These are phyloP conservation scores for Zalerion maritima DNA, from an alignment of 495 filamentous ascomycete species.

Conservation along the genomic window DNA sequence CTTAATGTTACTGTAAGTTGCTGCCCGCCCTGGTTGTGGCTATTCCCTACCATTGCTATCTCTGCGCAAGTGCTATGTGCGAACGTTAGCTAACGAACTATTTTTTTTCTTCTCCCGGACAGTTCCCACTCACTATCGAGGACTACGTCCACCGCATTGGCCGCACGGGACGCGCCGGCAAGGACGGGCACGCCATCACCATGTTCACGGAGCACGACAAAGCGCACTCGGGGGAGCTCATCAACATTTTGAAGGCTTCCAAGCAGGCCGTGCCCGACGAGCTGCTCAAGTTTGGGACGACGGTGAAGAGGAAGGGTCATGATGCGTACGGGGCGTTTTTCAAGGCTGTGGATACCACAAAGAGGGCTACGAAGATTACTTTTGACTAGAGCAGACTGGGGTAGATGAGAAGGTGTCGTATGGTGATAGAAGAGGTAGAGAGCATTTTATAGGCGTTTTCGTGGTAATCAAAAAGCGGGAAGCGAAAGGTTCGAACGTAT, in stretches of 20 bases:
- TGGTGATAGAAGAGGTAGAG: constrained; percentile 1
- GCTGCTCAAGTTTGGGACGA: constrained; percentile 87
- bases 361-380: constrained; percentile 80
- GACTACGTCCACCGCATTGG: constrained; percentile 98
- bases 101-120: neutral
- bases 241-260: constrained; percentile 83
- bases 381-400: constrained; percentile 48
- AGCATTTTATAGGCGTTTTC: constrained; percentile 7
- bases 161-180: constrained; percentile 83
- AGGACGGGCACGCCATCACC: constrained; percentile 78
- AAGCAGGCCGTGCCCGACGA: constrained; percentile 80
- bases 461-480: constrained; percentile 11
- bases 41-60: neutral
- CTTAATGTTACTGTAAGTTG: constrained; percentile 58
- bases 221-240: constrained; percentile 64
- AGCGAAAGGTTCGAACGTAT: too few species aligned
- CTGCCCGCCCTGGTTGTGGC: constrained; percentile 2
- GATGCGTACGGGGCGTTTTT: constrained; percentile 85
- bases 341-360: constrained; percentile 63
- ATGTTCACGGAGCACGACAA: constrained; percentile 94
- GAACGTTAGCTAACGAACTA: constrained; percentile 1
- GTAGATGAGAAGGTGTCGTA: constrained; percentile 3
- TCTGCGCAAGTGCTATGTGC: neutral
- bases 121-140: constrained; percentile 57
- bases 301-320: constrained; percentile 96